A percentile compares a stretch with the other conserved stretches of the same genome.
phyloP scores from a whole-genome alignment of 2,329 filamentous ascomycete species.

The Aspergillus piperis region DNA sequence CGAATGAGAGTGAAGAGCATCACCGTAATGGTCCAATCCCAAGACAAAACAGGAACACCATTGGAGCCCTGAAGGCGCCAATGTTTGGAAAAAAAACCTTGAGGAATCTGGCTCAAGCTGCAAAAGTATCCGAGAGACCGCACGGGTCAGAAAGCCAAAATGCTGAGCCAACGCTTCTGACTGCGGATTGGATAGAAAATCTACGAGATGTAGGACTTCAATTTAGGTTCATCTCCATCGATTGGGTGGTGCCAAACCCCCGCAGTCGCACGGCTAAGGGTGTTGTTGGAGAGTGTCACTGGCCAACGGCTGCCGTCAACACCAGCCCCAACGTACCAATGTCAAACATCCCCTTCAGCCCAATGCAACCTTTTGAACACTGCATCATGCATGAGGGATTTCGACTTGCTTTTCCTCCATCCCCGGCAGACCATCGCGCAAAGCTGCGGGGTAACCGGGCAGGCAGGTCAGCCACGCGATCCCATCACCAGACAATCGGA shows the following conservation, averaged over 20 bases:
- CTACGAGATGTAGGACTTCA: neutral
- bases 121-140: slow-evolving; percentile 2
- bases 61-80: neutral
- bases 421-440: slow-evolving; percentile 2
- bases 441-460: slow-evolving; percentile 15
- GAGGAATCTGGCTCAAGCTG: too few relatives aligned
- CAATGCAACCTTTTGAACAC: slow-evolving; percentile 11
- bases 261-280: slow-evolving; percentile 1
- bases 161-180: neutral
- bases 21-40: neutral
- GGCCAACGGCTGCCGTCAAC: neutral
- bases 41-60: neutral
- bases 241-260: slow-evolving; percentile 1
- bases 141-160: neutral
- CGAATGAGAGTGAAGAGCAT: slow-evolving; percentile 3
- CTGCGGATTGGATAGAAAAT: neutral
- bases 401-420: slow-evolving; percentile 5
- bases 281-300: neutral
- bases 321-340: neutral
- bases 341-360: neutral
- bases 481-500: slow-evolving; percentile 19
- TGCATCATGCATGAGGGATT: slow-evolving; percentile 5
- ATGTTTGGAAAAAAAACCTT: neutral
- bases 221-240: neutral
- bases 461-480: slow-evolving; percentile 20